Evolutionary conservation across 2,329 filamentous ascomycete genomes (phyloP).

Genomic region (Pestalotiopsis sp.): DNA sequence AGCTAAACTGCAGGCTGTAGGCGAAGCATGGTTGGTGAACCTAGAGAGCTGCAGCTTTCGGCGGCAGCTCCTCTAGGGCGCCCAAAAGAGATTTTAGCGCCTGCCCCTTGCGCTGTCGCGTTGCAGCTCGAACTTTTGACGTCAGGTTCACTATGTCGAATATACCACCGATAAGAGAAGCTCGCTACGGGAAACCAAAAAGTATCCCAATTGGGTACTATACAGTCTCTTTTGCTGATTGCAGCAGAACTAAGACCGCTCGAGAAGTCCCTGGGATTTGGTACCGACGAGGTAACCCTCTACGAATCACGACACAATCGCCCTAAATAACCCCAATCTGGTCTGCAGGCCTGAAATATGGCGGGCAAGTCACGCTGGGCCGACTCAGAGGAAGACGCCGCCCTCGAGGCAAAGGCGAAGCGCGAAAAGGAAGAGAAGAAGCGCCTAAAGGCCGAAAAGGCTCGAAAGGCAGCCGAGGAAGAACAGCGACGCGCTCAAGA

Average conservation of each 20-base stretch:
- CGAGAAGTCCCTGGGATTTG: no score
- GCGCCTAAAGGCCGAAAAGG: constrained; percentile 80
- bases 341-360: constrained; percentile 43
- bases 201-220: not conserved
- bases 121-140: constrained; percentile 19
- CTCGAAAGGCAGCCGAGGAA: constrained; percentile 64
- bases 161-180: constrained; percentile 1
- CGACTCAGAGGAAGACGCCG: constrained; percentile 79
- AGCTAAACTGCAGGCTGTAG: not conserved
- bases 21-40: not conserved
- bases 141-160: not conserved
- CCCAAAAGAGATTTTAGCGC: constrained; percentile 3
- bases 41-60: not conserved
- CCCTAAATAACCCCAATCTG: not conserved
- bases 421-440: constrained; percentile 89
- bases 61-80: not conserved
- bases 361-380: constrained; percentile 83
- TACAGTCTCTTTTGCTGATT: not conserved
- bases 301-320: not conserved
- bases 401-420: constrained; percentile 71
- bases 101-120: constrained; percentile 17
- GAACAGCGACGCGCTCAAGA: constrained; percentile 27
- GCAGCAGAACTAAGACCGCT: not conserved
- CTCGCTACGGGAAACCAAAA: not conserved
- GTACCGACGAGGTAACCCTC: not conserved